Percentiles rank a stretch among this genome's conserved stretches.
Conservation (phyloP, 768 basidiomycete species). For the Suillus hirtellus region DNA sequence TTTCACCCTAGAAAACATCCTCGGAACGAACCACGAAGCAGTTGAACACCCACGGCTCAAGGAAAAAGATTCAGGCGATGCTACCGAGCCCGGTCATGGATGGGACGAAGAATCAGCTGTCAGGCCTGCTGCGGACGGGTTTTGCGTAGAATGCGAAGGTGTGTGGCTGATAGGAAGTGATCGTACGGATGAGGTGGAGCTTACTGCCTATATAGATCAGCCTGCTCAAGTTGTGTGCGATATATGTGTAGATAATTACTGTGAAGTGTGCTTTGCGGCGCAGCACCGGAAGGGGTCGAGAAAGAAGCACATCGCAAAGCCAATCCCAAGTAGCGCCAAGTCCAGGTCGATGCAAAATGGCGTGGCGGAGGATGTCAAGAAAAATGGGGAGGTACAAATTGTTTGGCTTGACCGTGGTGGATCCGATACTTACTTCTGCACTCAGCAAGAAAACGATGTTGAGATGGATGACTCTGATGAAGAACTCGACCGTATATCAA, state of each 20-base stretch:
- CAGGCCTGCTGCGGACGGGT: slow-evolving; percentile 56
- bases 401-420: not conserved
- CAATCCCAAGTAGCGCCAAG: slow-evolving; percentile 34
- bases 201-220: slow-evolving; percentile 55
- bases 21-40: slow-evolving; percentile 60
- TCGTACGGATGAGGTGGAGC: not conserved
- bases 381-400: slow-evolving; percentile 20
- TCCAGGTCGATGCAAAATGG: slow-evolving; percentile 20
- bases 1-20: slow-evolving; percentile 72
- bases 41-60: slow-evolving; percentile 53
- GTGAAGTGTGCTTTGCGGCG: slow-evolving; percentile 84
- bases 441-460: slow-evolving; percentile 33
- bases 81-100: slow-evolving; percentile 44
- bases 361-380: slow-evolving; percentile 8
- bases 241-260: slow-evolving; percentile 70
- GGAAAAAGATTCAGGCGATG: slow-evolving; percentile 33
- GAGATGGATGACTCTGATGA: slow-evolving; percentile 39
- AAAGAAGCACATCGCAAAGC: slow-evolving; percentile 58
- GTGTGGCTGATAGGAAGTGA: slow-evolving; percentile 19
- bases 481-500: slow-evolving; percentile 39
- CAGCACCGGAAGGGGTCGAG: slow-evolving; percentile 83
- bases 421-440: slow-evolving; percentile 13
- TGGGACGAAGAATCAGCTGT: slow-evolving; percentile 67
- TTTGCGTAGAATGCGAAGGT: slow-evolving; percentile 89
- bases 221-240: slow-evolving; percentile 76